Conservation (phyloP, 148 eudicot genomes). For the Mesembryanthemum crystallinum region DNA sequence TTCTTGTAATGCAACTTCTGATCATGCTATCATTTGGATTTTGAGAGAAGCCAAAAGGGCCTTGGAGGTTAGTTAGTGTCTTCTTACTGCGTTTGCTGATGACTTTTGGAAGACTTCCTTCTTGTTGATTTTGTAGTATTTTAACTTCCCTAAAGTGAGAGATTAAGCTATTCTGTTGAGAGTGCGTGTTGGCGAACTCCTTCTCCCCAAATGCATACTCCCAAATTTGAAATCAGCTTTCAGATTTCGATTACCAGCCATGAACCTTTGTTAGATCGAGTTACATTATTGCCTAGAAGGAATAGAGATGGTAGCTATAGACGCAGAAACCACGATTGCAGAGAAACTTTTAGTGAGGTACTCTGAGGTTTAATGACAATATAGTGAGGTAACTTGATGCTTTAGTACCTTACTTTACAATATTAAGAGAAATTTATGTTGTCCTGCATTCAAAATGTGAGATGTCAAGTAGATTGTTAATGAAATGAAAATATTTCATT, state of each 20-base stretch:
- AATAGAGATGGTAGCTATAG: not conserved
- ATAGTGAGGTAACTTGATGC: too few relatives aligned
- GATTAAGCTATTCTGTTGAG: not conserved
- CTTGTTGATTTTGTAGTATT: not conserved
- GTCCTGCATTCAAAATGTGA: too few relatives aligned
- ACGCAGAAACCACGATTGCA: too few relatives aligned
- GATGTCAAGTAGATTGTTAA: too few relatives aligned
- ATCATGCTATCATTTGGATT: conserved; percentile 85
- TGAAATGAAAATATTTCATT: too few relatives aligned
- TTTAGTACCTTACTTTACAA: too few relatives aligned
- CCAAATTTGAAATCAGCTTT: not conserved
- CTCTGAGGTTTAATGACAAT: too few relatives aligned
- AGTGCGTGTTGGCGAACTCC: not conserved
- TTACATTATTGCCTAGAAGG: not conserved
- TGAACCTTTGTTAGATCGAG: not conserved
- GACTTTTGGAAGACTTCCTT: not conserved
- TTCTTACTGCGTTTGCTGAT: not conserved
- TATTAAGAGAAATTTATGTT: too few relatives aligned
- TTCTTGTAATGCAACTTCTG: conserved; percentile 91
- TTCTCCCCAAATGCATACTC: not conserved
- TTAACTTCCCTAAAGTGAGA: not conserved
- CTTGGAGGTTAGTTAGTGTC: conserved; percentile 55
- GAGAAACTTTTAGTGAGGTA: too few relatives aligned
- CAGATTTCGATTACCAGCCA: not conserved
- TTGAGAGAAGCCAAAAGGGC: conserved; percentile 86